Evolutionary conservation across 169 alveolate species (phyloP), one percentile per base, ranked within the genome.

Genomic region (Plasmodium gallinaceum): DNA sequence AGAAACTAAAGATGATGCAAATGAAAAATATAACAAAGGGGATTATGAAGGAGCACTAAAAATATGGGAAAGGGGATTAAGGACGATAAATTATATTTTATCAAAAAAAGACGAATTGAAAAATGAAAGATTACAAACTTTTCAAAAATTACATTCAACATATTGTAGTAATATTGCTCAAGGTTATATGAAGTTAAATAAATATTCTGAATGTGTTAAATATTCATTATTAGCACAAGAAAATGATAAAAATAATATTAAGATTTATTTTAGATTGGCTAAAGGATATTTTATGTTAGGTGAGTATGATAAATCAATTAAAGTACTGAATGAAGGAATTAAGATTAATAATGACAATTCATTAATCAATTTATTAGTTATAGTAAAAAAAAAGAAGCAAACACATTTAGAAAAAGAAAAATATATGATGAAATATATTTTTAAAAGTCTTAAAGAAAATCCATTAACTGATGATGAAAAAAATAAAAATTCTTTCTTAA

Each of bases 231-330:
- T 80, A 24, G 90, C 90, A 37, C 83, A 68, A 80, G 73, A 80
- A 37, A 32, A 68, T 80, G 90, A 80, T 43, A 80, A 68, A 69
- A 51, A 51, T 46, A 80, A 80, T 57, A 73, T 66, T 10, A 80
- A 80, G 57, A 68, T 80, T 14, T 80, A 68, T 60, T 80, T 80
- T 71, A 51, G 90, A 26, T 60, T 80, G 32, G 90, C 85, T 68
- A 80, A 80, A 37, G 90, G 90, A 37, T 80, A 80, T 66, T 80
- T 80, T 68, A 80, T 80, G 90, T 57, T 80, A 80, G 90, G 90
- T 16, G 83, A 80, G 66, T 80, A 61, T 68, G 83, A 80, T 51
- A 54, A 80, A 42, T 12, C 90, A 39, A 66, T 80, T n/a, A 52
- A 80, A 68, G 69, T 80, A 39, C 32, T 80, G n/a, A 80, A 80